These are phyloP conservation scores for Gracilaria caudata DNA, from an alignment of 23 red algal genomes.

Conservation along the genomic window DNA sequence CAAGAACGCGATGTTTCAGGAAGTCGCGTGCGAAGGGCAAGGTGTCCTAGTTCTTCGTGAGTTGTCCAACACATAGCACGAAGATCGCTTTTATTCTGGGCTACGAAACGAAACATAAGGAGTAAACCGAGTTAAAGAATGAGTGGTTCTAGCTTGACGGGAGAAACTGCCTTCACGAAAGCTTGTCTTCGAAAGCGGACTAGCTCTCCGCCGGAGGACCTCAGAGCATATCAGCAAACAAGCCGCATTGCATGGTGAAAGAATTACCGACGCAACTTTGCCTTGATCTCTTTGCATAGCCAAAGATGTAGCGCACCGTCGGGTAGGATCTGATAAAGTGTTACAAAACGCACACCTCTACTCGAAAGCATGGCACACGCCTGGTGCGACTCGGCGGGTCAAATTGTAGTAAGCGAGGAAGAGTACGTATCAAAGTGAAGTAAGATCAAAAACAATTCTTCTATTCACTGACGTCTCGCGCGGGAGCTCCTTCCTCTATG, in stretches of 20 bases:
- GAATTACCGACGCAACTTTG: constrained; percentile 29
- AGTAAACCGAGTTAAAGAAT: constrained; percentile 1
- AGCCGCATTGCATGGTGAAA: constrained; percentile 13
- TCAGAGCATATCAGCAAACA: constrained; percentile 7
- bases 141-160: neutral
- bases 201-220: constrained; percentile 34
- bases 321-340: constrained; percentile 1
- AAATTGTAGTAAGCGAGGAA: constrained; percentile 39
- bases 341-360: neutral
- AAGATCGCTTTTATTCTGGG: neutral
- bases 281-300: constrained; percentile 24
- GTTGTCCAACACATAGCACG: neutral
- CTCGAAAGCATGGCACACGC: constrained; percentile 11
- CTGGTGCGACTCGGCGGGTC: constrained; percentile 41
- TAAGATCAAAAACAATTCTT: neutral
- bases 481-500: constrained; percentile 7
- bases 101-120: neutral
- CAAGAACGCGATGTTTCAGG: too few species aligned
- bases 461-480: constrained; percentile 21
- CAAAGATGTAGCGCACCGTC: constrained; percentile 33
- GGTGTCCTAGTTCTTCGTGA: neutral
- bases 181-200: constrained; percentile 34
- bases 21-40: neutral
- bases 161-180: constrained; percentile 7
- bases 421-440: neutral